Base-by-base conservation (phyloP, 2,329 filamentous ascomycete species). In the Colletotrichum tropicale region DNA sequence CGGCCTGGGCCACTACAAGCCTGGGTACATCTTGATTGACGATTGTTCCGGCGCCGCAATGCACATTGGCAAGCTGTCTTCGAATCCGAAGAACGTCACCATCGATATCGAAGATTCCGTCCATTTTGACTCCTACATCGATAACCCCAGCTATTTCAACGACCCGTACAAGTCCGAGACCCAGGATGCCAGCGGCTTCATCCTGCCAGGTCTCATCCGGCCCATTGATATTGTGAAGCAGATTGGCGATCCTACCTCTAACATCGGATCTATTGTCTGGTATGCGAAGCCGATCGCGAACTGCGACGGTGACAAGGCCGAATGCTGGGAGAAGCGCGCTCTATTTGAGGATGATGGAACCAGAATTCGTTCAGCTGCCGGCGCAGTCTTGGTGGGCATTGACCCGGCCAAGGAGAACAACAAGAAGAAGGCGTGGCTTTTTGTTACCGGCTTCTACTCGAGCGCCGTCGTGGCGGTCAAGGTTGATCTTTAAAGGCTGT, bases 261-360 rank as follows among this genome's bases (percentile, higher is more conserved):
- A 80, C 16, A 85, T 89, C n/a, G 81, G 86, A 8, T 80, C 84
- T 6, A 84, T 89, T 74, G 88, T 92, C 0, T 91, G 87, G 86
- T 86, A 84, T 43, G 78, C 79, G 24, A 68, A 36, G 56, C 78
- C 71, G 9, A 56, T 52, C 0, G 72, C 69, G 28, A 58, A 70
- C 64, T 70, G 18, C 36, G 26, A 43, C 77, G 12, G 26, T 12
- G 64, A 80, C 76, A 24, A 68, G 69, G 74, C 74, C 32, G 70
- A 78, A 15, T 65, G 71, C 4, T 90, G 87, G 86, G 83, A 87
- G 66, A 87, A 84, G 24, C 83, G 81, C n/a, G 66, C 91, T 3
- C 62, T 93, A 0, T 92, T 93, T 74, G 86, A 90, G 60, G 91
- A 93, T 76, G 90, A 93, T 66, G 89, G 91, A 1, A 82, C 80